phyloP scores from a whole-genome alignment of 2,329 filamentous ascomycete genomes.

The Pseudogymnoascus sp. region DNA sequence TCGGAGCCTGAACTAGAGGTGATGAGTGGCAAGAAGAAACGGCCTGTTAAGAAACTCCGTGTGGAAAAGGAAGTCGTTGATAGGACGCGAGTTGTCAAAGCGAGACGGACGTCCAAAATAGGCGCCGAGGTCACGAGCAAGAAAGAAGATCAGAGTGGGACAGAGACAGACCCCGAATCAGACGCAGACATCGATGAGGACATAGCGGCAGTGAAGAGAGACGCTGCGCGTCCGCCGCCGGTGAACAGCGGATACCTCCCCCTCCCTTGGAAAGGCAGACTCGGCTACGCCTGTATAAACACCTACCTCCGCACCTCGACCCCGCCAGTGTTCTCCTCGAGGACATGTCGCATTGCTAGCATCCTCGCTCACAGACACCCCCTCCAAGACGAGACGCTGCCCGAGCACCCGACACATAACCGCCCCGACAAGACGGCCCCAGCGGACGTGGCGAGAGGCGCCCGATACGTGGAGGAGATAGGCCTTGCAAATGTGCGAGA shows the following conservation, averaged over 20 bases:
- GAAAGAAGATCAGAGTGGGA: conserved; percentile 58
- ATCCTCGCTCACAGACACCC: conserved; percentile 86
- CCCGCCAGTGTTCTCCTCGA: conserved; percentile 80
- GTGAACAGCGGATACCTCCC: conserved; percentile 79
- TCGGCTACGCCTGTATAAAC: conserved; percentile 90
- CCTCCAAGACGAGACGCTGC: conserved; percentile 64
- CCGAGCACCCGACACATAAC: conserved; percentile 79
- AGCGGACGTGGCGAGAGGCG: conserved; percentile 58
- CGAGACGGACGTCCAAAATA: background rate
- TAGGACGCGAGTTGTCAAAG: background rate
- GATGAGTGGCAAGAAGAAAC: background rate
- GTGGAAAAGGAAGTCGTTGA: background rate
- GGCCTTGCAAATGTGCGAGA: conserved; percentile 78
- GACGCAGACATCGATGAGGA: conserved; percentile 18
- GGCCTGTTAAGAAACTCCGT: background rate
- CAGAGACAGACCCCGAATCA: conserved; percentile 34
- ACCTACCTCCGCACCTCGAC: conserved; percentile 80
- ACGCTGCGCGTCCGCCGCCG: conserved; percentile 49
- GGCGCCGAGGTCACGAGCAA: background rate
- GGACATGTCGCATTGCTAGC: conserved; percentile 84
- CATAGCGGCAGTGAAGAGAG: conserved; percentile 24
- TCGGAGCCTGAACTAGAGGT: background rate
- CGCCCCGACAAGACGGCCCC: conserved; percentile 68
- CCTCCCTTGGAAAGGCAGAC: conserved; percentile 79
- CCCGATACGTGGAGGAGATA: conserved; percentile 66